Conservation (phyloP, 1,284 basidiomycete species). For the Uromyces viciae-fabae region DNA sequence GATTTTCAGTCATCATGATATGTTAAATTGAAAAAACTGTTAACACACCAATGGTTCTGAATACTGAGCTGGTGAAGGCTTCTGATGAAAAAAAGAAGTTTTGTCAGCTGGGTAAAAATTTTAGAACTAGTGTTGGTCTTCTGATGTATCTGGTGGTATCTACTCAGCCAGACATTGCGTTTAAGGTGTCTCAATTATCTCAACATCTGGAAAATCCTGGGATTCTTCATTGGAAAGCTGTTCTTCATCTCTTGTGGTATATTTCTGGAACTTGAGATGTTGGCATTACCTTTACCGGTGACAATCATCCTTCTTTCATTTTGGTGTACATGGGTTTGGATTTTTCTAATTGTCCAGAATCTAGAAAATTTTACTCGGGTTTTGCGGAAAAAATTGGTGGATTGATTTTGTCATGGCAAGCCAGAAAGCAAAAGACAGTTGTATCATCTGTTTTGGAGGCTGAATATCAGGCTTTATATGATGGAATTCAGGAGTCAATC, state of each 20-base stretch:
- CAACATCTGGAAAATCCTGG: neutral
- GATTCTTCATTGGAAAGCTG: neutral
- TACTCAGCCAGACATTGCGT: neutral
- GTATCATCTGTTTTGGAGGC: neutral
- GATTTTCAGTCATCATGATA: no score
- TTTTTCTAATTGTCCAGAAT: no score
- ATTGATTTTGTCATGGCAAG: no score
- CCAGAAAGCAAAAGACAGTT: neutral
- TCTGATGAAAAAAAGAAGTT: no score
- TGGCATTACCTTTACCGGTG: neutral
- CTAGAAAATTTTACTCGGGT: no score
- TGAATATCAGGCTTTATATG: neutral
- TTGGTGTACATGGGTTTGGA: neutral
- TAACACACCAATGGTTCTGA: no score
- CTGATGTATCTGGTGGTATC: neutral
- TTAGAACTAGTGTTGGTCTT: neutral
- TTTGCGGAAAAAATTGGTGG: no score
- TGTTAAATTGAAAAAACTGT: no score
- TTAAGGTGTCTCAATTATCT: neutral
- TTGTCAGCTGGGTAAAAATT: neutral
- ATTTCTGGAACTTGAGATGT: neutral
- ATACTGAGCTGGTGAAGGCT: no score
- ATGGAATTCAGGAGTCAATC: neutral
- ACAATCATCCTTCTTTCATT: neutral
- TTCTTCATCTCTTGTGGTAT: neutral